Evolutionary conservation across 176 grass and related monocot species (phyloP).

Genomic region (Cenchrus purpureus): DNA sequence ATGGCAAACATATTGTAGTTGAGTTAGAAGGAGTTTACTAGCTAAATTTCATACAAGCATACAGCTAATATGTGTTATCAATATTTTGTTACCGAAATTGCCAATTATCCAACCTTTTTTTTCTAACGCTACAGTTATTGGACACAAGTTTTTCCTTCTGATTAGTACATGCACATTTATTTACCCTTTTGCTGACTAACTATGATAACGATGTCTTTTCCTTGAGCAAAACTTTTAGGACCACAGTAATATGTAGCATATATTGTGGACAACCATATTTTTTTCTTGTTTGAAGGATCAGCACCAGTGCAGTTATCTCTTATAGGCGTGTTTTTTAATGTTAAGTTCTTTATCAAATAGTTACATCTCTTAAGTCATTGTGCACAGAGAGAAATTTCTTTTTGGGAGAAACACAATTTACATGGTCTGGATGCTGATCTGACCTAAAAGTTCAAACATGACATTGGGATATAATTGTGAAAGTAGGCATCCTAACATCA

Average conservation of each 20-base stretch:
- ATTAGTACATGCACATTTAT: not conserved
- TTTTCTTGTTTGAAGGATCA: slow-evolving; percentile 30
- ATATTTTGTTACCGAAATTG: slow-evolving; percentile 1
- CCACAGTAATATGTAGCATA: not conserved
- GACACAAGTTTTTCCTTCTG: not conserved
- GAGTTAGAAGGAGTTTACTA: not conserved
- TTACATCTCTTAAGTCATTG: slow-evolving; percentile 1
- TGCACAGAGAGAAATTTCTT: not conserved
- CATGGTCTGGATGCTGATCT: too few relatives aligned
- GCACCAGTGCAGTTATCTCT: not conserved
- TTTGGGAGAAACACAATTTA: too few relatives aligned
- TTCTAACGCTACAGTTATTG: slow-evolving; percentile 1
- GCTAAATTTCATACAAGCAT: not conserved
- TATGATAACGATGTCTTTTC: slow-evolving; percentile 14
- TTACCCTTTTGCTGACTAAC: slow-evolving; percentile 3
- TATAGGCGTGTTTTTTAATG: not conserved
- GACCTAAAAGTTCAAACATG: too few relatives aligned
- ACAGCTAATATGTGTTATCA: not conserved
- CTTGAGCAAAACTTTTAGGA: slow-evolving; percentile 14
- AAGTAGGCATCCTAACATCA: not conserved
- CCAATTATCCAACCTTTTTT: slow-evolving; percentile 11
- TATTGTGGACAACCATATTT: slow-evolving; percentile 3
- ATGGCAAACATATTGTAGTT: not conserved
- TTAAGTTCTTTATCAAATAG: slow-evolving; percentile 11
- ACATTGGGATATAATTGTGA: not conserved